Conservation (phyloP, 495 filamentous ascomycete genomes). For the Extremus antarcticus region DNA sequence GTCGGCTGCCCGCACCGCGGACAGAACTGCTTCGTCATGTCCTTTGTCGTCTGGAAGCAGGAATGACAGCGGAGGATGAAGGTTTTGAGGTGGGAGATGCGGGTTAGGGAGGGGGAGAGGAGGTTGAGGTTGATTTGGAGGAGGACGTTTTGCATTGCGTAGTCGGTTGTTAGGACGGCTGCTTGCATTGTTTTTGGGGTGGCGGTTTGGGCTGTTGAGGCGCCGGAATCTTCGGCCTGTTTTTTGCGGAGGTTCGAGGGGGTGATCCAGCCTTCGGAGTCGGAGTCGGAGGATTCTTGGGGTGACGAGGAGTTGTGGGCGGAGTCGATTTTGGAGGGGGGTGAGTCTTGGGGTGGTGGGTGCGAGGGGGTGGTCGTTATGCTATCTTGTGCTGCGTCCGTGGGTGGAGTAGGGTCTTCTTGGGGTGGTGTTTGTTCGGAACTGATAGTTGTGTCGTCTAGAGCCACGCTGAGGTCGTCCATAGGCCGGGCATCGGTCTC, state of each 20-base stretch:
- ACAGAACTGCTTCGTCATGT: constrained; percentile 88
- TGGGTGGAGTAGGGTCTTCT: too few relatives aligned
- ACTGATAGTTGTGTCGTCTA: too few relatives aligned
- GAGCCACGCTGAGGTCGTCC: too few relatives aligned
- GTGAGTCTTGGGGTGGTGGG: neutral
- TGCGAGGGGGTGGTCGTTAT: too few relatives aligned
- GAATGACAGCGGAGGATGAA: constrained; percentile 89
- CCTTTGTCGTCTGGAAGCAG: constrained; percentile 77
- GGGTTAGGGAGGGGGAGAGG: constrained; percentile 61
- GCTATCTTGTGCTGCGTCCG: too few relatives aligned
- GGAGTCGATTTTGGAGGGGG: constrained; percentile 7
- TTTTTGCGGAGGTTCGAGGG: constrained; percentile 81
- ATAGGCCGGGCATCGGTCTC: too few relatives aligned
- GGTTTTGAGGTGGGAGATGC: constrained; percentile 68
- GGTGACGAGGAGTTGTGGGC: constrained; percentile 8
- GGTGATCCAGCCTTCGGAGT: constrained; percentile 82
- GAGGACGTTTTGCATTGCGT: constrained; percentile 91
- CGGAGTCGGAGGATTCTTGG: constrained; percentile 36
- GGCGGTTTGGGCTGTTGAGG: constrained; percentile 33
- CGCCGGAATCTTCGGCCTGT: constrained; percentile 53
- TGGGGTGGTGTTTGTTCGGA: too few relatives aligned
- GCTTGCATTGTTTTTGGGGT: constrained; percentile 60
- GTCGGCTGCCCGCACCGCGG: constrained; percentile 79
- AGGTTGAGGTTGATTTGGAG: constrained; percentile 92
- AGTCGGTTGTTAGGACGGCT: constrained; percentile 85